Base-by-base conservation (phyloP, 2,329 filamentous ascomycete genomes). In the Neofusicoccum sp. region DNA sequence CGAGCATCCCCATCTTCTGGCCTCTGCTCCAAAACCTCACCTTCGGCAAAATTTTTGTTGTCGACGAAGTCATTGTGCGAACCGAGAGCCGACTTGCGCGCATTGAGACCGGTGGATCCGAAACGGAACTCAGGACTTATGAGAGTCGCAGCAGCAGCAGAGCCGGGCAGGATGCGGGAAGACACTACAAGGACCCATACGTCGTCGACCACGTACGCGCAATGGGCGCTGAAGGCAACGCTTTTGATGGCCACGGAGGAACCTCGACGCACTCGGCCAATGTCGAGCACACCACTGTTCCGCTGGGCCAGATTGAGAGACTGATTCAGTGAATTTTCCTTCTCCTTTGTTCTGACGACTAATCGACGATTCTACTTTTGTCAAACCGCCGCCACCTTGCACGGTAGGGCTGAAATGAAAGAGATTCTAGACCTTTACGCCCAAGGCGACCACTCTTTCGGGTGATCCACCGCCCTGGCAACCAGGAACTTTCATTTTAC, bases 1-100 rank as follows among this genome's bases (percentile, higher is more conserved):
- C 73, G 16, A 72, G 69, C 0, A 71, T 75, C 33, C 73, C 73
- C 24, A 72, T 74, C 44, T 76, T 75, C 68, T 76, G 73, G 73
- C 73, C 73, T 11, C 62, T 69, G 36, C 70, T 76, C 56, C 63
- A 62, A 16, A 68, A 65, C 14, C 51, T 75, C 14, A 66, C 71
- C 4, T 51, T 64, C 36, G 72, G 72, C 65, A 72, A 70, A 34
- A 76, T 75, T 63, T 71, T 74, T 41, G 72, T 75, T 61, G 70
- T 74, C 63, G 74, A 74, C 53, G 73, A 76, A 60, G 69, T 76
- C 63, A 69, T 71, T 45, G 66, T 75, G 51, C 72, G 66, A 45
- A 69, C 71, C 20, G 69, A 72, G 41, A 58, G 60, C 33, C 63
- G 65, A 9, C n/a, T 48, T 11, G 16, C n/a, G 16, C 48, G 49